Conservation (phyloP, 192 early-diverging fungal genomes). For the Cladochytrium replicatum region DNA sequence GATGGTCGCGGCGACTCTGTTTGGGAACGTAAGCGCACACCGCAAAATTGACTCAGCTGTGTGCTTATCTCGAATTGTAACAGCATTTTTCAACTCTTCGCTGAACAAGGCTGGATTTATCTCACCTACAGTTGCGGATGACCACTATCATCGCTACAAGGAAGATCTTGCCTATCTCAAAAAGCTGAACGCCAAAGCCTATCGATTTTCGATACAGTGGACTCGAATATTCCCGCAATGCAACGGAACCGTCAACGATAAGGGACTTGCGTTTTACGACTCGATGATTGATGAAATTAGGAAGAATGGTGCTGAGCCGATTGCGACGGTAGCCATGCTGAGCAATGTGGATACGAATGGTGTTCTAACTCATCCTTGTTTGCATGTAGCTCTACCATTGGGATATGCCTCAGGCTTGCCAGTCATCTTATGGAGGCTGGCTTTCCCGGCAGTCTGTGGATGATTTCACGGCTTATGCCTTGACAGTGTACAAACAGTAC, state of each 20-base stretch:
- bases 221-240: constrained; percentile 22
- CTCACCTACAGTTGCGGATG: too few relatives aligned
- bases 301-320: constrained; percentile 13
- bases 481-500: not conserved
- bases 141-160: constrained; percentile 16
- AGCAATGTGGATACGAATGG: too few relatives aligned
- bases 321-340: constrained; percentile 23
- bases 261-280: constrained; percentile 18
- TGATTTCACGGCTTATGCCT: constrained; percentile 1
- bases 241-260: constrained; percentile 16
- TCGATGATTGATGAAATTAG: constrained; percentile 17
- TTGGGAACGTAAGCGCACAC: too few relatives aligned
- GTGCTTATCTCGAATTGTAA: too few relatives aligned
- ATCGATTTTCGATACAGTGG: constrained; percentile 29
- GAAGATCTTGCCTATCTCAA: constrained; percentile 13
- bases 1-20: too few relatives aligned
- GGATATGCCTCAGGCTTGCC: constrained; percentile 14
- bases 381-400: too few relatives aligned
- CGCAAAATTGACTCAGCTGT: too few relatives aligned
- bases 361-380: too few relatives aligned
- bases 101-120: too few relatives aligned
- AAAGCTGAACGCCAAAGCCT: constrained; percentile 15
- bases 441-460: not conserved
- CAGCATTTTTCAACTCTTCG: too few relatives aligned
- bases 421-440: not conserved